Base-by-base conservation (phyloP, 208 protist genomes). In the Trypanosoma cruzi region DNA sequence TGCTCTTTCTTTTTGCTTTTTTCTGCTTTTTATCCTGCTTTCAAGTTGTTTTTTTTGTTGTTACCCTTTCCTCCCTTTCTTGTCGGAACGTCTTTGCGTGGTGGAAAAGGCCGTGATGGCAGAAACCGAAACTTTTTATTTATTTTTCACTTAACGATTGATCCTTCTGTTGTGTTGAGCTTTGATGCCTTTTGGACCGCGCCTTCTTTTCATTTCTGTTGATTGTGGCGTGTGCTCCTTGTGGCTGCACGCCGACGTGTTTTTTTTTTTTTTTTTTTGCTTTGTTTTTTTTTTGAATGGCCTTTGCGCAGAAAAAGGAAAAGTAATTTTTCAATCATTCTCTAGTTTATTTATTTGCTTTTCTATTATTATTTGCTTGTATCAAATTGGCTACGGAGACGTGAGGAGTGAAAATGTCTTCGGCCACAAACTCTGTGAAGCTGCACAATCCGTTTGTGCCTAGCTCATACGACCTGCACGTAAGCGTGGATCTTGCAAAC, bases 381-480 rank as follows among this genome's bases (percentile, higher is more conserved):
- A 48, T 2, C 18, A 54, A 50, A 26, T 44, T 44, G 8, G 10
- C 7, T 34, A 52, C 20, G 55, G 53, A 52, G 52, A 48, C 14
- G 26, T 61, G 26, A 31, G 29, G 64, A 67, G 7, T 36, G 64
- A 2, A 26, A 20, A 58, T 36, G 42, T 57, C 31, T 31, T 16
- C 46, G 5, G 44, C 61, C 49, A 24, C 61, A 16, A 71, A 63
- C 20, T 76, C 64, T 10, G 88, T 94, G 40, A 89, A 88, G 69
- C 59, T 96, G 63, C 60, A 81, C 44, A 96, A 96, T 67, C 56
- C 85, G n/a, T 93, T 90, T 50, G 78, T 86, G 18, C 88, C 88
- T 22, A 73, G 74, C 44, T 75, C 82, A 14, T 96, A 96, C 68
- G 32, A 87, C 40, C 74, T 96, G 31, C 60, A 75, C 48, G 75